A percentile compares a stretch with the other conserved stretches of the same genome.
phyloP scores from a whole-genome alignment of 768 basidiomycete genomes.

The Pleurotus tuber-regium region DNA sequence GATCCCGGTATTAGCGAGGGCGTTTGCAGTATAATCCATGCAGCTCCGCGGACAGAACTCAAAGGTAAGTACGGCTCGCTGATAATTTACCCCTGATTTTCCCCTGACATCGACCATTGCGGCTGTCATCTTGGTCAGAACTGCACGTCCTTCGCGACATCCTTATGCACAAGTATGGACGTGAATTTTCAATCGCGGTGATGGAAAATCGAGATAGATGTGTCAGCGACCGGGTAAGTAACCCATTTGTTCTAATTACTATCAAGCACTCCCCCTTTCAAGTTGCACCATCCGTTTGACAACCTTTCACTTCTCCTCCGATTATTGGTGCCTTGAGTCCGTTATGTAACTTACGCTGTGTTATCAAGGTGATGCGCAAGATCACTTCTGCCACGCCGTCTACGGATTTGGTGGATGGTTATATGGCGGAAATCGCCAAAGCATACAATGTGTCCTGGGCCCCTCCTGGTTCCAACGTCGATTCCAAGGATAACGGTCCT shows the following conservation, averaged over 20 bases:
- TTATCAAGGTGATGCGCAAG: slow-evolving; percentile 70
- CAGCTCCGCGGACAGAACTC: slow-evolving; percentile 87
- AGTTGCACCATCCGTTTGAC: slow-evolving; percentile 9
- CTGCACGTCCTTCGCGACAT: slow-evolving; percentile 89
- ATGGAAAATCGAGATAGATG: slow-evolving; percentile 82
- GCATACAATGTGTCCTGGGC: slow-evolving; percentile 79
- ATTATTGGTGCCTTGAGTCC: too few relatives aligned
- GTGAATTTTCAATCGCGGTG: slow-evolving; percentile 81
- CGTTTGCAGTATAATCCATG: slow-evolving; percentile 84
- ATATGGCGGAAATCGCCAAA: slow-evolving; percentile 85
- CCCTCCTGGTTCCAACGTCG: slow-evolving; percentile 31
- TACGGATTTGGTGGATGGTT: slow-evolving; percentile 76
- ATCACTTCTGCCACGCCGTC: slow-evolving; percentile 68
- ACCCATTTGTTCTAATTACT: too few relatives aligned
- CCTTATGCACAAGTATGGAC: slow-evolving; percentile 94
- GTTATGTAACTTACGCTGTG: not conserved
- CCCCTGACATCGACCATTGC: not conserved
- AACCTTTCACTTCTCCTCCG: not conserved
- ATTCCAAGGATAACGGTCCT: slow-evolving; percentile 22
- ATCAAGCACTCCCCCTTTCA: not conserved
- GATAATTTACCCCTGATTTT: not conserved
- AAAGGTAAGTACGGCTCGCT: slow-evolving; percentile 53
- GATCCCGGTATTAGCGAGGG: slow-evolving; percentile 88
- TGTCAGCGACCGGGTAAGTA: slow-evolving; percentile 79
- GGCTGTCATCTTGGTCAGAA: slow-evolving; percentile 47